phyloP scores from a whole-genome alignment of 305 asterid genomes.

The Solanum chacoense region DNA sequence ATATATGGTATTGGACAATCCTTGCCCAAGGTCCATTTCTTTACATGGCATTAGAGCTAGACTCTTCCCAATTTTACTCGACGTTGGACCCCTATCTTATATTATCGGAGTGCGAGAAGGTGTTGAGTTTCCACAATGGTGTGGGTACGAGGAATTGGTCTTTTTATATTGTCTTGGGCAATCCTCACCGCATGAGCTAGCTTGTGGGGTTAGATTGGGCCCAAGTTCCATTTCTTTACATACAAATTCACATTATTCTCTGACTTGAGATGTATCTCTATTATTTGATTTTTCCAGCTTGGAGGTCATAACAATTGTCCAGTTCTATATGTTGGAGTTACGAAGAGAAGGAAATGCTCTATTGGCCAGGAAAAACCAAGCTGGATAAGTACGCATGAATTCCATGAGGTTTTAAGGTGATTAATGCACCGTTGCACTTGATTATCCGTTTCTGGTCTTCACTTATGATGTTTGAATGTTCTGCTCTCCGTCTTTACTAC shows the following conservation, averaged over 20 bases:
- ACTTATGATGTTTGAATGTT: background rate
- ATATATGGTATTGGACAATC: background rate
- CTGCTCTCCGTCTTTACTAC: background rate
- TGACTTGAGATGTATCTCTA: background rate
- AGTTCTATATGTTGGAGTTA: conserved; percentile 62
- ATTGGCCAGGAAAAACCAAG: conserved; percentile 51
- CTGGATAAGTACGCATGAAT: conserved; percentile 58
- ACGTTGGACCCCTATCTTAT: background rate
- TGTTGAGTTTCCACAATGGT: background rate
- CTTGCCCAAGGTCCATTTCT: background rate
- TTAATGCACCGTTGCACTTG: conserved; percentile 4
- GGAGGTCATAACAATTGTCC: conserved; percentile 47
- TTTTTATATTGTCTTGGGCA: background rate
- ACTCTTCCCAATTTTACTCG: background rate
- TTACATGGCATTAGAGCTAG: background rate
- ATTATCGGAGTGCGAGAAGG: background rate
- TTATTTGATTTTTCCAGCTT: conserved; percentile 31
- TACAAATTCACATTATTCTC: background rate
- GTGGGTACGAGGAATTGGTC: background rate
- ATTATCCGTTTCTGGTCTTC: background rate
- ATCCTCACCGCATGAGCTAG: background rate
- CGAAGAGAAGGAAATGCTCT: conserved; percentile 60
- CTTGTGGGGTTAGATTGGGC: background rate
- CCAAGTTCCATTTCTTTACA: background rate
- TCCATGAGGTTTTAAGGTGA: conserved; percentile 74